Evolutionary conservation across 2,329 filamentous ascomycete genomes (phyloP).

Genomic region (Claviceps purpurea): DNA sequence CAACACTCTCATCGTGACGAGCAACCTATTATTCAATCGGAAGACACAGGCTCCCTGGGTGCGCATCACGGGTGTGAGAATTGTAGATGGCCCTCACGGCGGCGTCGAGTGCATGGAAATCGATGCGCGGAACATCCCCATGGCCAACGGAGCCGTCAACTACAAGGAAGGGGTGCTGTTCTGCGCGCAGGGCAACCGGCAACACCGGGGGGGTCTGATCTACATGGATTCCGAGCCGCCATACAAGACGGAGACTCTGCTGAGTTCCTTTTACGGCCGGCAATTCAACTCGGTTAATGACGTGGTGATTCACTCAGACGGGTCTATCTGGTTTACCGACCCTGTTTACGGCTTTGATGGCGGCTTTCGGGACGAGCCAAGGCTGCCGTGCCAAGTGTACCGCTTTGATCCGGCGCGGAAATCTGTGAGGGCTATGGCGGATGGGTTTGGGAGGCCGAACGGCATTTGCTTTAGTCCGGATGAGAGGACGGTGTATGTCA

Average conservation of each 20-base stretch:
- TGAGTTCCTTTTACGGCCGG: slow-evolving; percentile 47
- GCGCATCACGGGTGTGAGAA: slow-evolving; percentile 12
- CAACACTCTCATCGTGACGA: slow-evolving; percentile 8
- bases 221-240: slow-evolving; percentile 2
- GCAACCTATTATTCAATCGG: slow-evolving; percentile 12
- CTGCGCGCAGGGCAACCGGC: slow-evolving; percentile 24
- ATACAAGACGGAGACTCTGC: slow-evolving; percentile 22
- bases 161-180: slow-evolving; percentile 10
- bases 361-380: slow-evolving; percentile 39
- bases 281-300: slow-evolving; percentile 50
- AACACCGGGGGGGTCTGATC: slow-evolving; percentile 31
- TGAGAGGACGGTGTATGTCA: slow-evolving; percentile 38
- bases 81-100: slow-evolving; percentile 3
- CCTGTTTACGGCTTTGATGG: slow-evolving; percentile 46
- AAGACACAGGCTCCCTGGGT: slow-evolving; percentile 21
- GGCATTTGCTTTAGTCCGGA: slow-evolving; percentile 44
- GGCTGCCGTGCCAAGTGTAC: slow-evolving; percentile 45
- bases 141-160: slow-evolving; percentile 11
- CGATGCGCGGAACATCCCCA: slow-evolving; percentile 6
- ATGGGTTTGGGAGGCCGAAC: slow-evolving; percentile 42
- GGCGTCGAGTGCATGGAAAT: slow-evolving; percentile 12
- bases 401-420: slow-evolving; percentile 36
- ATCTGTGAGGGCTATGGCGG: slow-evolving; percentile 40
- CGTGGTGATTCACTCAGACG: slow-evolving; percentile 34
- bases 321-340: slow-evolving; percentile 53